phyloP scores from a whole-genome alignment of 805 yeast species.

The Monosporozyma solicola region DNA sequence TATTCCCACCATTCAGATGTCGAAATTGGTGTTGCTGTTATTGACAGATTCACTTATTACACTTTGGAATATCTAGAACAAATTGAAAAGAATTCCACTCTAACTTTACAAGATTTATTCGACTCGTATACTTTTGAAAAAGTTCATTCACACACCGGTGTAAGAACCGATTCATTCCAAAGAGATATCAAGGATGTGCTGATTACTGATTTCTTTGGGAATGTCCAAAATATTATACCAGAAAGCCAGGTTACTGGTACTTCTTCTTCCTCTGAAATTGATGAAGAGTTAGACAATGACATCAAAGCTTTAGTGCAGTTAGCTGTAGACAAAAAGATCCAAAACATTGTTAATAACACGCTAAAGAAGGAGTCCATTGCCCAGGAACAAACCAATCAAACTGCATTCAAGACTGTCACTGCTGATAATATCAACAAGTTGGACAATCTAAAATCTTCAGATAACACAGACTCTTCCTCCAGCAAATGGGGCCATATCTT shows the following conservation, averaged over 20 bases:
- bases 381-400: background rate
- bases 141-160: slow-evolving; percentile 91
- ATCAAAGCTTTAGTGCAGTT: background rate
- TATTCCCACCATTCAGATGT: slow-evolving; percentile 94
- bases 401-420: background rate
- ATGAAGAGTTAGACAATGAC: background rate
- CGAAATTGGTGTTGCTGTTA: slow-evolving; percentile 95
- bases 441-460: background rate
- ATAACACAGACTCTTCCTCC: background rate
- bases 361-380: background rate
- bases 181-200: slow-evolving; percentile 54
- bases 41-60: slow-evolving; percentile 90
- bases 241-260: slow-evolving; percentile 28
- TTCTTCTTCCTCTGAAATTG: background rate
- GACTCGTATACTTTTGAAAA: slow-evolving; percentile 75
- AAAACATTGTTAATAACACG: background rate
- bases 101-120: slow-evolving; percentile 75
- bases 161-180: slow-evolving; percentile 67
- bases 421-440: background rate
- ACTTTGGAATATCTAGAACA: slow-evolving; percentile 81
- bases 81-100: slow-evolving; percentile 63
- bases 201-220: slow-evolving; percentile 91
- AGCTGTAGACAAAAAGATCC: background rate
- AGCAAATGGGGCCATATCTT: background rate
- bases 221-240: slow-evolving; percentile 70